Evolutionary conservation across 2,329 filamentous ascomycete species (phyloP).

Genomic region (Paecilomyces niveus): DNA sequence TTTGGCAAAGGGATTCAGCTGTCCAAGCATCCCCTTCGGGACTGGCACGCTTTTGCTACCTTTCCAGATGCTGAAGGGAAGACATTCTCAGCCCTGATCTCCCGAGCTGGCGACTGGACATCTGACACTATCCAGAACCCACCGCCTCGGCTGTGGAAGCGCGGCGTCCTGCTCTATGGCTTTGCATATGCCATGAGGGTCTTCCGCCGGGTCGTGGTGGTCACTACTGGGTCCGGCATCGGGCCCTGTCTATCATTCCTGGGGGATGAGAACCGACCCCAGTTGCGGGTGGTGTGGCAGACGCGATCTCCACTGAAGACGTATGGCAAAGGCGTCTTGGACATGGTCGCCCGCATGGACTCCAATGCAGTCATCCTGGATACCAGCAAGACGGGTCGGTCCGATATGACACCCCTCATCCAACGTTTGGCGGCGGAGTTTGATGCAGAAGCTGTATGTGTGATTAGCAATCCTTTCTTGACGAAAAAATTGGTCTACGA

Average conservation of each 20-base stretch:
- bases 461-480: slow-evolving; percentile 63
- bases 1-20: slow-evolving; percentile 54
- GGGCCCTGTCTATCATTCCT: slow-evolving; percentile 61
- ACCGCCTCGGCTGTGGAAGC: slow-evolving; percentile 58
- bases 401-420: slow-evolving; percentile 53
- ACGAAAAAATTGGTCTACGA: slow-evolving; percentile 63
- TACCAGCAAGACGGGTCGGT: slow-evolving; percentile 52
- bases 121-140: slow-evolving; percentile 54
- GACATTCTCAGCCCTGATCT: slow-evolving; percentile 63
- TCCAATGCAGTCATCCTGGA: slow-evolving; percentile 61
- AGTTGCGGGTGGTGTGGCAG: slow-evolving; percentile 60
- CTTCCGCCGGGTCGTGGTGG: slow-evolving; percentile 58
- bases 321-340: slow-evolving; percentile 53
- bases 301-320: slow-evolving; percentile 55
- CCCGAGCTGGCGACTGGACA: slow-evolving; percentile 72
- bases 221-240: slow-evolving; percentile 68
- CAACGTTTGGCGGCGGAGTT: slow-evolving; percentile 44
- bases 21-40: slow-evolving; percentile 55
- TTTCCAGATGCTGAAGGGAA: slow-evolving; percentile 53
- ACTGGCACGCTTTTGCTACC: slow-evolving; percentile 72
- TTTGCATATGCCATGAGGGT: slow-evolving; percentile 61
- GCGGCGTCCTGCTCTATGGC: slow-evolving; percentile 60
- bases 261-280: slow-evolving; percentile 37
- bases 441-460: slow-evolving; percentile 60
- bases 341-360: slow-evolving; percentile 52